Conservation (phyloP, 805 yeast species). For the Pichia manshurica region DNA sequence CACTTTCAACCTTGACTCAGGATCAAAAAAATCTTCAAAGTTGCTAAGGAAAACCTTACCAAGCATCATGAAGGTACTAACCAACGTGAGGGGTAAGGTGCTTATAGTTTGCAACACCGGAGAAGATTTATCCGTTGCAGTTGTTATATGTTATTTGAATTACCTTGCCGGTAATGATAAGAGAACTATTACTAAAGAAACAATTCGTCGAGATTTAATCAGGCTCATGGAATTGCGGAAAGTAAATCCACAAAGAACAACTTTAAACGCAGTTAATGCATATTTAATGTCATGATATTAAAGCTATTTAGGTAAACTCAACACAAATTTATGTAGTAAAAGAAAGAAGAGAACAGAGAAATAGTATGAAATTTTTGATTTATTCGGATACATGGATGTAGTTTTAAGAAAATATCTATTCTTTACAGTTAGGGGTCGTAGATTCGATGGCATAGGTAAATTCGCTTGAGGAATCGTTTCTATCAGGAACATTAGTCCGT, state of each 20-base stretch:
- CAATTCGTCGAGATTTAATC: constrained; percentile 46
- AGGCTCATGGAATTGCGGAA: constrained; percentile 38
- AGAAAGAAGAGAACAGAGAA: not conserved
- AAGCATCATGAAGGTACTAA: constrained; percentile 30
- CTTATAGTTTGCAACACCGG: constrained; percentile 60
- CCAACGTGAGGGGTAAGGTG: constrained; percentile 21
- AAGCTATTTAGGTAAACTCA: not conserved
- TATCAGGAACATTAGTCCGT: not conserved
- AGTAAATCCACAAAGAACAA: constrained; percentile 71
- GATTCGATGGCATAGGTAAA: no score
- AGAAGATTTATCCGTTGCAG: constrained; percentile 59
- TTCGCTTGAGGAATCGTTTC: no score
- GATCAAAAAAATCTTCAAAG: constrained; percentile 62
- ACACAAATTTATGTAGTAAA: not conserved
- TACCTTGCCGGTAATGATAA: constrained; percentile 31
- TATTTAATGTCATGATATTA: constrained; percentile 39
- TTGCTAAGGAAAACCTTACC: constrained; percentile 46
- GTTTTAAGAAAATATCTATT: no score
- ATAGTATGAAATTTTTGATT: no score
- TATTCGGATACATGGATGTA: no score
- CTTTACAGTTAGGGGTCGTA: no score
- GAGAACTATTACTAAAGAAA: constrained; percentile 22
- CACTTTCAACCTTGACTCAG: constrained; percentile 19
- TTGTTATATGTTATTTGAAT: constrained; percentile 49
- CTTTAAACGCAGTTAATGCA: constrained; percentile 65